Percentiles rank a stretch among this genome's conserved stretches.
phyloP scores from a whole-genome alignment of 2,329 filamentous ascomycete species.

The Aaosphaeria pasadenensis region DNA sequence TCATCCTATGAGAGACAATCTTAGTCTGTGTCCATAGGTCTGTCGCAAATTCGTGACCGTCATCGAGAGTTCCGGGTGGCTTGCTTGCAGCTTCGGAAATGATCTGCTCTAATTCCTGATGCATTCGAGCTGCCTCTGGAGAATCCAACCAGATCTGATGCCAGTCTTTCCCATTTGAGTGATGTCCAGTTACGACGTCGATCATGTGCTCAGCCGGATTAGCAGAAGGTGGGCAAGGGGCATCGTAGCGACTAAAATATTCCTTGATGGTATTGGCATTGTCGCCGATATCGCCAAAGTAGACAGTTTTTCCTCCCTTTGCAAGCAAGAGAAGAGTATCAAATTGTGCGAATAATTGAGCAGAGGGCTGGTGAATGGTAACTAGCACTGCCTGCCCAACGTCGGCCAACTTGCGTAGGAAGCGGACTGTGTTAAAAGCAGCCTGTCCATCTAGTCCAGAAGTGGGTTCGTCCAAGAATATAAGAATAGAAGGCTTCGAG shows the following conservation, averaged over 20 bases:
- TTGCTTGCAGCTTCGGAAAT: constrained; percentile 38
- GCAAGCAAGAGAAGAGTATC: constrained; percentile 74
- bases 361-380: constrained; percentile 84
- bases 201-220: constrained; percentile 73
- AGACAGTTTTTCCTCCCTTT: constrained; percentile 73
- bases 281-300: constrained; percentile 75
- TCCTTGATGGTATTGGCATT: constrained; percentile 65
- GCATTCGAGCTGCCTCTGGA: constrained; percentile 29
- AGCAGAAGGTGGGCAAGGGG: constrained; percentile 49
- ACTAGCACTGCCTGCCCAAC: constrained; percentile 80
- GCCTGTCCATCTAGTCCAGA: constrained; percentile 68
- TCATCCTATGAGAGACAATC: constrained; percentile 19
- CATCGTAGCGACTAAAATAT: constrained; percentile 48
- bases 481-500: constrained; percentile 61
- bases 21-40: constrained; percentile 20
- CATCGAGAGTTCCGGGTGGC: constrained; percentile 35
- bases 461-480: constrained; percentile 75
- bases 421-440: constrained; percentile 70
- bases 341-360: constrained; percentile 77
- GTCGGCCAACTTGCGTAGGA: constrained; percentile 67
- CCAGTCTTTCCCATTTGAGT: constrained; percentile 28
- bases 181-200: constrained; percentile 60
- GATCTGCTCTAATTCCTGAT: constrained; percentile 35
- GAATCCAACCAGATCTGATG: constrained; percentile 37
- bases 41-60: constrained; percentile 35